These are phyloP conservation scores for Monosporascus sp. DNA, from an alignment of 2,329 filamentous ascomycete genomes.

Conservation along the genomic window DNA sequence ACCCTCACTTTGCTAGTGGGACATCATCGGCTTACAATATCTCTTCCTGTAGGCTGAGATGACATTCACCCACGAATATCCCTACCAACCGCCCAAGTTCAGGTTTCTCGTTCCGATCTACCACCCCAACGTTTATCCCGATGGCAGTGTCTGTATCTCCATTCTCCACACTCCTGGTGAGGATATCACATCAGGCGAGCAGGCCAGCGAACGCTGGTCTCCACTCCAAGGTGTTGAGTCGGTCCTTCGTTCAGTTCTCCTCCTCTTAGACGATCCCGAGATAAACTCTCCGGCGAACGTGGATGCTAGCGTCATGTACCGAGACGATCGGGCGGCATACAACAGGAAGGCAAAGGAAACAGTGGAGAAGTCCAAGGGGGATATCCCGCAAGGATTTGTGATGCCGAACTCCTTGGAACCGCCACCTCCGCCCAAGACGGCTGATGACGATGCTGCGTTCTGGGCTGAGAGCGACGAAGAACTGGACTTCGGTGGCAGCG, in stretches of 20 bases:
- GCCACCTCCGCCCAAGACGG: slow-evolving; percentile 54
- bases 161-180: slow-evolving; percentile 92
- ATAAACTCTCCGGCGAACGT: slow-evolving; percentile 92
- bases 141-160: slow-evolving; percentile 91
- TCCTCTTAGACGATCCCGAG: slow-evolving; percentile 89
- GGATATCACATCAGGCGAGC: slow-evolving; percentile 86
- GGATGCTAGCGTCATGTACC: slow-evolving; percentile 81
- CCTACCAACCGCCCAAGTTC: slow-evolving; percentile 83
- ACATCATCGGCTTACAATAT: neutral
- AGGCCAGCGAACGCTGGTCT: slow-evolving; percentile 87
- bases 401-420: slow-evolving; percentile 74
- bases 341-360: slow-evolving; percentile 62
- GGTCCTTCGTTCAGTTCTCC: slow-evolving; percentile 85
- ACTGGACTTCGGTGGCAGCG: slow-evolving; percentile 72
- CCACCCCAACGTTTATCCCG: slow-evolving; percentile 90
- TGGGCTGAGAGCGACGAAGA: slow-evolving; percentile 75
- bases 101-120: slow-evolving; percentile 73
- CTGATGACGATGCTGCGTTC: slow-evolving; percentile 72
- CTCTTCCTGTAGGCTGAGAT: slow-evolving; percentile 59
- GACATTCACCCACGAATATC: slow-evolving; percentile 83
- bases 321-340: slow-evolving; percentile 67
- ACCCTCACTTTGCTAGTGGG: neutral
- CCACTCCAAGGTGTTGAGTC: slow-evolving; percentile 92
- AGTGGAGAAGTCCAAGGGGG: slow-evolving; percentile 66
- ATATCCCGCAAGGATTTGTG: slow-evolving; percentile 72